phyloP scores from a whole-genome alignment of 2,329 filamentous ascomycete species.

The Aspergillus tamarii region DNA sequence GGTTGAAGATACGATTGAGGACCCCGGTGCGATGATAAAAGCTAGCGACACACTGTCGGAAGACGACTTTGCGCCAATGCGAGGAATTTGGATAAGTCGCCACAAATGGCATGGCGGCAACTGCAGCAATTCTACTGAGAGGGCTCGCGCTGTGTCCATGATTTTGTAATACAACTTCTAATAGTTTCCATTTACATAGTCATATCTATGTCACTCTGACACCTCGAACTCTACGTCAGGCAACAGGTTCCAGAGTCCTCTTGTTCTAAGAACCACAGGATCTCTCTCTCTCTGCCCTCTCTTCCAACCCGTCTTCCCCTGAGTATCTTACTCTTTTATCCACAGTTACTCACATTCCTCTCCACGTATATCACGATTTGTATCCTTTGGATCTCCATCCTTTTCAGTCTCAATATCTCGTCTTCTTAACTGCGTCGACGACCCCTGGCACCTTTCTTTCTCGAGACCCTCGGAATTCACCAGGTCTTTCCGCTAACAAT shows the following conservation, averaged over 20 bases:
- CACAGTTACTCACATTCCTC: constrained; percentile 27
- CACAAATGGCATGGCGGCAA: no score
- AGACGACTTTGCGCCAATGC: no score
- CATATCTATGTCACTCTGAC: not conserved
- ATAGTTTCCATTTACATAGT: not conserved
- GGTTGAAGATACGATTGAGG: no score
- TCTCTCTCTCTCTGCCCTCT: constrained; percentile 20
- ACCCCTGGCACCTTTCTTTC: constrained; percentile 44
- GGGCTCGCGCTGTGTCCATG: no score
- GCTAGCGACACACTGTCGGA: no score
- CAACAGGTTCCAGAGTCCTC: no score
- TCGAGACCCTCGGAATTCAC: constrained; percentile 42
- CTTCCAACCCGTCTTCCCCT: not conserved
- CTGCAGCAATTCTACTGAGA: no score
- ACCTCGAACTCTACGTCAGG: not conserved
- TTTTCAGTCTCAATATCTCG: constrained; percentile 20
- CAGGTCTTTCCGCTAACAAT: constrained; percentile 43
- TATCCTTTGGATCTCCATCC: constrained; percentile 22
- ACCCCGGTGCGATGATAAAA: no score
- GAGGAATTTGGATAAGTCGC: no score
- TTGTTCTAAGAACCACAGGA: constrained; percentile 26
- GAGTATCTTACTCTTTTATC: constrained; percentile 19
- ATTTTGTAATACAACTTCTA: no score
- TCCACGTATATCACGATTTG: constrained; percentile 25
- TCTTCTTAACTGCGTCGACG: constrained; percentile 47